Evolutionary conservation across 805 yeast genomes (phyloP).

Genomic region (Ogataea ramenticola): DNA sequence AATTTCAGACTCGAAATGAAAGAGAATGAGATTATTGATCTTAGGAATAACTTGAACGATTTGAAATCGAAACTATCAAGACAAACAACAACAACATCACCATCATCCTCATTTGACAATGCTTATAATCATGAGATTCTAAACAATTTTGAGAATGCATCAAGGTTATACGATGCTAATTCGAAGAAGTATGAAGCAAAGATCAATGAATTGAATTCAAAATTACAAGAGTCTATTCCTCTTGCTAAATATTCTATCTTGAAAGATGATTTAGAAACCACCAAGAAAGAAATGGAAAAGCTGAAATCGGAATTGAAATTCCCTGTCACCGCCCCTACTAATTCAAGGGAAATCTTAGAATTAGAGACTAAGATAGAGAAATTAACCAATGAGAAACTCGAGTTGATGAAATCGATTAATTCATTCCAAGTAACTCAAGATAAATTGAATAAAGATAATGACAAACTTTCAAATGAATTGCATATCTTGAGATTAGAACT

Average conservation of each 20-base stretch:
- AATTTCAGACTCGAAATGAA: neutral
- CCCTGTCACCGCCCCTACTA: too few relatives aligned
- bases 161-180: neutral
- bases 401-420: slow-evolving; percentile 11
- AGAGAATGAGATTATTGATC: neutral
- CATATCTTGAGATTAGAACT: slow-evolving; percentile 5
- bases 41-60: neutral
- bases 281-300: slow-evolving; percentile 8
- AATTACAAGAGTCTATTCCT: neutral
- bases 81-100: too few relatives aligned
- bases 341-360: too few relatives aligned
- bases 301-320: slow-evolving; percentile 10
- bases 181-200: neutral
- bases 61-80: neutral
- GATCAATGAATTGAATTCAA: neutral
- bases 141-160: neutral
- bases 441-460: slow-evolving; percentile 12
- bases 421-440: slow-evolving; percentile 14
- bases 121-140: neutral
- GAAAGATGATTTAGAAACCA: slow-evolving; percentile 8
- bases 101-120: too few relatives aligned
- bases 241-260: neutral
- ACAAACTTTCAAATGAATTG: slow-evolving; percentile 11
- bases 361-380: neutral
- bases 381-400: neutral